Percentiles rank a stretch among this genome's conserved stretches.
These are phyloP conservation scores for Hanseniaspora singularis DNA, from an alignment of 805 yeast species.

Conservation along the genomic window DNA sequence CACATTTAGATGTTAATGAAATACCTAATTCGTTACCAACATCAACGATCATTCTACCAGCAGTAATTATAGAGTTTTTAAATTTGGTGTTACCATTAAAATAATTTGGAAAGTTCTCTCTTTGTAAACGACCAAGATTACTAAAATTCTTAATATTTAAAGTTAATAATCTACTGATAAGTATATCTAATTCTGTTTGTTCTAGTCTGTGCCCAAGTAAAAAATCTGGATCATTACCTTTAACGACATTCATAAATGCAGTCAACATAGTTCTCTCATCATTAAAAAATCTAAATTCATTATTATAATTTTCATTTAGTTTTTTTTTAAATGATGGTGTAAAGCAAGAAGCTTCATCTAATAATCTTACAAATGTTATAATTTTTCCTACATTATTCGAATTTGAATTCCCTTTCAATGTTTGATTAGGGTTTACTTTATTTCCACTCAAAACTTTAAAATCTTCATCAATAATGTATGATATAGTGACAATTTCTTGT, in stretches of 20 bases:
- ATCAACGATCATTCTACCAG: constrained; percentile 85
- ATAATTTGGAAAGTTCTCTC: constrained; percentile 66
- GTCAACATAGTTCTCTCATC: constrained; percentile 64
- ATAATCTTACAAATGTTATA: constrained; percentile 54
- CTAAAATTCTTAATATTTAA: constrained; percentile 67
- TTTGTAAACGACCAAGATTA: constrained; percentile 66
- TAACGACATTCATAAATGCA: constrained; percentile 60
- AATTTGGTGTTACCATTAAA: constrained; percentile 46
- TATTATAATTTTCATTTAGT: constrained; percentile 40
- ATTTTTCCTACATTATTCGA: constrained; percentile 19
- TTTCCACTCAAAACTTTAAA: constrained; percentile 66
- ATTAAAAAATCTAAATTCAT: constrained; percentile 45
- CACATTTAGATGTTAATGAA: constrained; percentile 81
- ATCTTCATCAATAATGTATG: constrained; percentile 58
- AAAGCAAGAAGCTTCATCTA: constrained; percentile 48
- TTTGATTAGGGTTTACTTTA: too few species aligned
- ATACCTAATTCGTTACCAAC: constrained; percentile 91
- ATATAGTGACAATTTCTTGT: constrained; percentile 79
- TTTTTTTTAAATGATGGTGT: constrained; percentile 69
- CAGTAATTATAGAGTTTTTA: constrained; percentile 54
- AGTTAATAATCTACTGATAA: constrained; percentile 70
- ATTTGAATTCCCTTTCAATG: too few species aligned
- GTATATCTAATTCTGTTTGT: constrained; percentile 60
- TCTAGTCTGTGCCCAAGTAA: constrained; percentile 81
- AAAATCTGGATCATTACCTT: constrained; percentile 81